Percentiles rank a stretch among this genome's conserved stretches.
phyloP scores from a whole-genome alignment of 768 basidiomycete species.

The Mycena kentingensis region DNA sequence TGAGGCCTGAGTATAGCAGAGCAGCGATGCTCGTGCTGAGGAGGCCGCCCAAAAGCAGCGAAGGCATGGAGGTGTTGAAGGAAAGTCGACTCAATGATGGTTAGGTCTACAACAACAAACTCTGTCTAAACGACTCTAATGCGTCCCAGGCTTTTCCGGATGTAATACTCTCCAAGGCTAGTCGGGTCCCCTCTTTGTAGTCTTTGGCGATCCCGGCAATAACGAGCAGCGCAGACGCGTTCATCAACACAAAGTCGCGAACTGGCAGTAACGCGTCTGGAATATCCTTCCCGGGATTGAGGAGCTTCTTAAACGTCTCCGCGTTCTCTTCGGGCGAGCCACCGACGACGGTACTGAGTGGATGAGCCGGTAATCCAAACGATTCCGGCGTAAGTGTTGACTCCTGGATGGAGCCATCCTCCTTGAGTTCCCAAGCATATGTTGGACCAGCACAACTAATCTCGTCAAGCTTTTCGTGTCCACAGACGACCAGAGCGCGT shows the following conservation, averaged over 20 bases:
- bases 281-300: conserved; percentile 59
- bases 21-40: neutral
- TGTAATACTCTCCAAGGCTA: conserved; percentile 63
- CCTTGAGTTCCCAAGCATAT: conserved; percentile 76
- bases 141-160: conserved; percentile 65
- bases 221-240: conserved; percentile 85
- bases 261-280: conserved; percentile 63
- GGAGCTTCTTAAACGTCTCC: conserved; percentile 62
- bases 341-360: conserved; percentile 70
- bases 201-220: conserved; percentile 75
- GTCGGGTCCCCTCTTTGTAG: conserved; percentile 68
- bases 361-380: conserved; percentile 77
- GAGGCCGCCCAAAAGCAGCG: neutral
- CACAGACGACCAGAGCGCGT: conserved; percentile 91
- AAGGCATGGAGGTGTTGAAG: too few relatives aligned
- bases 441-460: conserved; percentile 94
- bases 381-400: conserved; percentile 63
- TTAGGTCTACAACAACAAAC: neutral
- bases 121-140: conserved; percentile 53
- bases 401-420: conserved; percentile 67
- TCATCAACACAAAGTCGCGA: conserved; percentile 86
- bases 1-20: too few relatives aligned
- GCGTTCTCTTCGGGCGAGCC: conserved; percentile 83
- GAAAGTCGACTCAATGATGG: too few relatives aligned
- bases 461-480: conserved; percentile 89